Evolutionary conservation across 163 green algal species (phyloP), one percentile per base, ranked within the genome.

Genomic region (Chlorella variabilis): DNA sequence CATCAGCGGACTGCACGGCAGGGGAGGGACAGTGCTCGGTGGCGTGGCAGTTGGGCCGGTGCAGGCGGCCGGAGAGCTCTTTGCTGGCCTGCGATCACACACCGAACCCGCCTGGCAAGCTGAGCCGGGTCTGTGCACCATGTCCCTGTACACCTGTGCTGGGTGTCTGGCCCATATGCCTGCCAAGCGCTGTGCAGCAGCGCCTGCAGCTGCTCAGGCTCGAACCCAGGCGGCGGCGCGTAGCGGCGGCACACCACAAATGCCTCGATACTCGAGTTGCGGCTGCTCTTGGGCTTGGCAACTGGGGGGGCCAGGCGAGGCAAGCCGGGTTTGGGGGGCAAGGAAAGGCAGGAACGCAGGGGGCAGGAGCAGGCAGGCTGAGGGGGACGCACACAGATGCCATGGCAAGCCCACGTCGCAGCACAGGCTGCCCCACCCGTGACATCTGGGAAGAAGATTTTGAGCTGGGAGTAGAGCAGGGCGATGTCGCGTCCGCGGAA

Each of bases 161-260:
- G 51, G 4, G 29, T 42, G 39, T 42, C 71, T 23, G 61, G 75
- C 23, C 71, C 54, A 11, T 79, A 78, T 4, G 34, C 66, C 8
- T 27, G 39, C 8, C 66, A 62, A 21, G 82, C 81, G 1, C 75
- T 71, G 34, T 91, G 81, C 66, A 97, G 61, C 73, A 97, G 74
- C 0, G 42, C 61, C 45, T 78, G 80, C 45, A 98, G 75, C 31
- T 80, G 34, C 13, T 59, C 36, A 6, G 93, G 91, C 25, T 90
- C 18, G 76, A 97, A 97, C 36, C 84, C 92, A 13, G 85, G 85
- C 13, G 94, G 95, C 42, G 91, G 90, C 6, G 61, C 38, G 78
- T 94, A 98, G n/a, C 86, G 74, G 42, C 91, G 88, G 88, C 97
- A 99, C 39, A 99, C 96, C 51, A 98, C 93, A 84, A 99, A 99